A percentile compares a stretch with the other conserved stretches of the same genome.
phyloP scores from a whole-genome alignment of 306 rosid genomes.

The Ammopiptanthus mongolicus region DNA sequence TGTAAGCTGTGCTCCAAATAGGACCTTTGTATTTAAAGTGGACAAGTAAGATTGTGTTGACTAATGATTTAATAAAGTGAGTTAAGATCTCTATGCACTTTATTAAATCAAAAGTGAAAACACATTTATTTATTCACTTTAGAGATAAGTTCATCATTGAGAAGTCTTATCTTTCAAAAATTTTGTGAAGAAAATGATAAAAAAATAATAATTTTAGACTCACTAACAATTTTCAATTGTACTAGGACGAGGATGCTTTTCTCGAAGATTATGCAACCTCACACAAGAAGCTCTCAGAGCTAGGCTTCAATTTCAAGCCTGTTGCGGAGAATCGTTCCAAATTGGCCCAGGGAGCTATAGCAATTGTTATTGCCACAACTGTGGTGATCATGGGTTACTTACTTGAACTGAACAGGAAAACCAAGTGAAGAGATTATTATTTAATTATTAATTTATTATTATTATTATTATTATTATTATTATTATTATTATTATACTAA shows the following conservation, averaged over 20 bases:
- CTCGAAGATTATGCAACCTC: conserved; percentile 66
- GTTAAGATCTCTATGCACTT: too few relatives aligned
- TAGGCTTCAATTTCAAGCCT: conserved; percentile 45
- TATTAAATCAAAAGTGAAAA: too few relatives aligned
- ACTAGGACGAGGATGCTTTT: conserved; percentile 66
- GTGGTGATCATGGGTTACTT: conserved; percentile 55
- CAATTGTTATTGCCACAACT: conserved; percentile 36
- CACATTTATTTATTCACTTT: too few relatives aligned
- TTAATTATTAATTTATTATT: too few relatives aligned
- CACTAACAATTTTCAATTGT: background rate
- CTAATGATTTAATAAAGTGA: too few relatives aligned
- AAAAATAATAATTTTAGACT: background rate
- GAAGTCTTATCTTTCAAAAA: too few relatives aligned
- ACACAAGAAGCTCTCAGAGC: conserved; percentile 81
- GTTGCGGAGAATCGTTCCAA: background rate
- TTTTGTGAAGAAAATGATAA: background rate
- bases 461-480: too few relatives aligned
- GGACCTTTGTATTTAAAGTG: too few relatives aligned
- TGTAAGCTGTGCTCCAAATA: too few relatives aligned
- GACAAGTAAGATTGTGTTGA: too few relatives aligned
- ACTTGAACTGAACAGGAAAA: conserved; percentile 29
- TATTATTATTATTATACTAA: background rate
- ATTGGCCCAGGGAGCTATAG: conserved; percentile 24
- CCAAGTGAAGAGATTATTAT: conserved; percentile 6
- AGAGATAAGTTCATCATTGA: too few relatives aligned